Evolutionary conservation across 164 flowering plant genomes (phyloP), one percentile per base, ranked within the genome.

Genomic region (Tinospora cordifolia): DNA sequence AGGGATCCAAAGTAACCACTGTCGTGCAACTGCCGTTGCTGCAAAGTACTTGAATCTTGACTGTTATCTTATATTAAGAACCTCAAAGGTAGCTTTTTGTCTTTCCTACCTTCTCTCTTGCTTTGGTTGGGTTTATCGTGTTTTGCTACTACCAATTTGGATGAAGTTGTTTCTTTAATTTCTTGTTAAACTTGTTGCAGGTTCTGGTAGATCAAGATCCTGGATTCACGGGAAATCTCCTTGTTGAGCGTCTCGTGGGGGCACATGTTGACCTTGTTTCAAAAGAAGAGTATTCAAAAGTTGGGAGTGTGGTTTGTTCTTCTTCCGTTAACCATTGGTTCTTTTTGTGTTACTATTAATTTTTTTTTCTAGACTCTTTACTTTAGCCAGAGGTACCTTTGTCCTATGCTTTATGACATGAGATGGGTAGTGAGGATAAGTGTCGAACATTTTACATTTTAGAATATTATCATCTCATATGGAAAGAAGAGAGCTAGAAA

Each of bases 21-120:
- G 97, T 57, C 97, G 99, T 64, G 99, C 99, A 12, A 92, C 99
- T 51, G 95, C 99, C 41, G 97, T 94, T 9, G 99, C 97, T 67
- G 93, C 99, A 2, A 90, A 83, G 80, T 94, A 94, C 78, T 81
- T 92, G 68, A 87, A 88, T 75, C 92, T 92, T 19, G 95, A 89
- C 68, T 85, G 86, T 71, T 87, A 82, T 80, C 91, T 94, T 24
- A 92, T 94, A 67, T 82, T 94, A 40, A 83, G 95, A 0, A 94
- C 97, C 44, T 94, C 97, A 15, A 87, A 94, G 99, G 99, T 90
- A 17, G 15, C 22, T 58, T 24, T 60, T 65, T 17, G 62, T 49
- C 34, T 26, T 71, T 41, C 19, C 6, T 24, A n/a, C n/a, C 27
- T 8, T 47, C 30, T 67, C 14, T 39, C 3, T n/a, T n/a, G n/a